Evolutionary conservation across 225 moss, liverwort and hornwort species (phyloP).

Genomic region (Marchantia paleacea): DNA sequence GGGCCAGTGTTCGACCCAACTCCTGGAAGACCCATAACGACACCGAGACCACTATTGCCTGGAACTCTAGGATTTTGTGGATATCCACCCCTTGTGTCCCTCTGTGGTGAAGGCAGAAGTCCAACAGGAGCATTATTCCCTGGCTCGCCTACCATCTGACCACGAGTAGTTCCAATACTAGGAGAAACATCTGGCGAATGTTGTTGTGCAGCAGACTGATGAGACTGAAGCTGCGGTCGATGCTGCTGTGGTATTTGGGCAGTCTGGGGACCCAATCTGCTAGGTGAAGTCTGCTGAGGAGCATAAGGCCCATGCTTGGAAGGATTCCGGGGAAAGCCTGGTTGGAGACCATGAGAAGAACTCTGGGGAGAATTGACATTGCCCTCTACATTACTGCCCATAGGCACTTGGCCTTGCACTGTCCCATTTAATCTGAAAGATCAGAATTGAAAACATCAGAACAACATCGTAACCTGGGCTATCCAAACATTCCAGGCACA

Average conservation of each 20-base stretch:
- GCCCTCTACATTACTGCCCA: conserved; percentile 23
- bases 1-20: conserved; percentile 14
- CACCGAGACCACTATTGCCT: conserved; percentile 23
- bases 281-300: conserved; percentile 39
- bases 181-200: conserved; percentile 22
- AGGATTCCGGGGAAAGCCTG: conserved; percentile 19
- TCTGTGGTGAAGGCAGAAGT: conserved; percentile 29
- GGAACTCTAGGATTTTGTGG: conserved; percentile 17
- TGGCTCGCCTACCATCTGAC: conserved; percentile 21
- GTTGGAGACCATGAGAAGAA: conserved; percentile 37
- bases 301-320: conserved; percentile 29
- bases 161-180: conserved; percentile 18
- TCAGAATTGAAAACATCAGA: neutral
- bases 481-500: too few species aligned
- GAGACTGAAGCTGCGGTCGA: conserved; percentile 23
- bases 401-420: conserved; percentile 24
- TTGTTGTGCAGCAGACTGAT: conserved; percentile 21
- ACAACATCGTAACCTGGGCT: neutral
- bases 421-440: conserved; percentile 30
- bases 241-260: conserved; percentile 16
- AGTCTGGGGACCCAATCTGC: conserved; percentile 37
- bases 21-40: conserved; percentile 25
- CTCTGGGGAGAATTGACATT: conserved; percentile 25
- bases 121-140: conserved; percentile 26
- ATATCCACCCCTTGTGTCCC: conserved; percentile 24